Evolutionary conservation across 257 asterid genomes (phyloP).

Genomic region (Nicotiana tabacum): DNA sequence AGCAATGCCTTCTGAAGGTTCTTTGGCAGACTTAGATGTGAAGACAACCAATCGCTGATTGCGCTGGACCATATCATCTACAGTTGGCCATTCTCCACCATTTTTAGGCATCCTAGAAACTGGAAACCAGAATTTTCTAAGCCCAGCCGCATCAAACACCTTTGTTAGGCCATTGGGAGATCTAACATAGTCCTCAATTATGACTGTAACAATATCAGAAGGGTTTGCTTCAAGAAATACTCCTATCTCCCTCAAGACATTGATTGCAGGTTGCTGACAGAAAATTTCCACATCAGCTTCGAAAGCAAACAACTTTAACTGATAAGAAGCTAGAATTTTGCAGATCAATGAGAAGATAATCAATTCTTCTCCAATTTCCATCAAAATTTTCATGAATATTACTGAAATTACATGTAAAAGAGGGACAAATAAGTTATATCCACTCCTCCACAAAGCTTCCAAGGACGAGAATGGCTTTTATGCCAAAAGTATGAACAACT

Average conservation of each 20-base stretch:
- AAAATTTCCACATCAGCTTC: constrained; percentile 22
- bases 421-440: background rate
- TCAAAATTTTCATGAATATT: background rate
- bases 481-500: background rate
- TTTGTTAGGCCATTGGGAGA: constrained; percentile 69
- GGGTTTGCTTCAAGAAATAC: constrained; percentile 79
- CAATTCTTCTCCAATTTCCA: background rate
- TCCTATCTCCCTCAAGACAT: constrained; percentile 70
- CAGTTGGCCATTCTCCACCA: constrained; percentile 89
- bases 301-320: background rate
- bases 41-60: constrained; percentile 91
- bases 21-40: constrained; percentile 79
- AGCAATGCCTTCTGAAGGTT: constrained; percentile 81
- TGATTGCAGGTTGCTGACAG: constrained; percentile 70
- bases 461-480: background rate
- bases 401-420: background rate
- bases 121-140: constrained; percentile 77
- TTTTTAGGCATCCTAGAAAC: constrained; percentile 72
- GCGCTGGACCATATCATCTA: constrained; percentile 66
- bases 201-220: constrained; percentile 74
- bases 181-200: constrained; percentile 81
- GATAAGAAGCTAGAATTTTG: background rate
- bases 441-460: background rate
- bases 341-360: background rate
- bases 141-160: constrained; percentile 66